Conservation (phyloP, 257 asterid species). For the Nemophila menziesii region DNA sequence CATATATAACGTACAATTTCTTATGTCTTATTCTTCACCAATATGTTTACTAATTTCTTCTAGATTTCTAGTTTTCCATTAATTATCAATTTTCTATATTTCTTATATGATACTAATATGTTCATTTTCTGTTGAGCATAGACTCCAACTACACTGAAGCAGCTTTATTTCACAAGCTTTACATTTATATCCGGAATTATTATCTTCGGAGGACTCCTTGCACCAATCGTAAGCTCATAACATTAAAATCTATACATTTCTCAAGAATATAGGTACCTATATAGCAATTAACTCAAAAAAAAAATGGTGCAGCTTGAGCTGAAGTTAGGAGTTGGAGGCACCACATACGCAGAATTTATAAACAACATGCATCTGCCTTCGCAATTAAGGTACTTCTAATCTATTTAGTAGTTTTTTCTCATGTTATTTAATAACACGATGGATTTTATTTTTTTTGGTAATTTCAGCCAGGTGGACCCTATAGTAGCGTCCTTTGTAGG, state of each 20-base stretch:
- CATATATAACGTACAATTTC: too few relatives aligned
- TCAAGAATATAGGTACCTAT: too few relatives aligned
- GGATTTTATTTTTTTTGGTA: conserved; percentile 6
- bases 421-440: background rate
- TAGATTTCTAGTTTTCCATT: background rate
- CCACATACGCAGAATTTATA: conserved; percentile 76
- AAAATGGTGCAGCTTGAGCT: conserved; percentile 80
- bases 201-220: conserved; percentile 74
- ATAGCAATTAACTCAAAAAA: background rate
- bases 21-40: background rate
- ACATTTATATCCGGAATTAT: conserved; percentile 69
- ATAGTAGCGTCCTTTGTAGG: conserved; percentile 97
- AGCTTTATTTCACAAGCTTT: conserved; percentile 81
- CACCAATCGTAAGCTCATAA: conserved; percentile 66
- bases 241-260: conserved; percentile 1
- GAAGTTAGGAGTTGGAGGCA: conserved; percentile 81
- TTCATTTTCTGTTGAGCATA: conserved; percentile 20
- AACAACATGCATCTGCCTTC: conserved; percentile 64
- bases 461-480: conserved; percentile 84
- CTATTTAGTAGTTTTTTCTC: background rate
- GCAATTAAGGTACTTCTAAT: conserved; percentile 54
- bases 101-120: conserved; percentile 5
- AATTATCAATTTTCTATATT: background rate
- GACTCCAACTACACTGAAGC: conserved; percentile 79
- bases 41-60: background rate